Conservation (phyloP, 768 basidiomycete genomes). For the Podaxis sp. region DNA sequence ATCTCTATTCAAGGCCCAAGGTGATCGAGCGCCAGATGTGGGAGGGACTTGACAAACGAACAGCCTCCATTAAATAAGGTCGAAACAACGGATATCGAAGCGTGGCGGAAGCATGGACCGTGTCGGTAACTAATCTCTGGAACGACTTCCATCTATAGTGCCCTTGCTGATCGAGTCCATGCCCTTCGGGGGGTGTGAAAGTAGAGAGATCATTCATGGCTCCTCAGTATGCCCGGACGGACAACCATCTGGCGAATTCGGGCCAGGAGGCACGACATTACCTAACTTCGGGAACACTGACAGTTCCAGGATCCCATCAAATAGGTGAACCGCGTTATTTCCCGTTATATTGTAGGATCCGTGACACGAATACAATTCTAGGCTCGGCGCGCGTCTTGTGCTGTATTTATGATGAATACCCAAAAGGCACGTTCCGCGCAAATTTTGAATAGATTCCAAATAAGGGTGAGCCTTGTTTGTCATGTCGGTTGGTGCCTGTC, state of each 20-base stretch:
- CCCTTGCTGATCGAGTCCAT: constrained; percentile 12
- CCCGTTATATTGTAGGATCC: neutral
- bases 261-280: constrained; percentile 2
- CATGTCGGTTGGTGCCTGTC: constrained; percentile 26
- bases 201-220: neutral
- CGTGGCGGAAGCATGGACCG: constrained; percentile 25
- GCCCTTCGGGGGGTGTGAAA: constrained; percentile 1
- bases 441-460: constrained; percentile 3
- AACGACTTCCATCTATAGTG: neutral
- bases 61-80: constrained; percentile 35
- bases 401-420: constrained; percentile 22
- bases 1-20: constrained; percentile 22
- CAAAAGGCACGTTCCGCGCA: constrained; percentile 15
- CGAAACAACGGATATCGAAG: constrained; percentile 23
- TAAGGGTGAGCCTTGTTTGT: neutral
- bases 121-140: constrained; percentile 17
- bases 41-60: constrained; percentile 26
- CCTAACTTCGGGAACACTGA: constrained; percentile 10
- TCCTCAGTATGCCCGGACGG: constrained; percentile 3
- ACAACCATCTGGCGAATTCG: constrained; percentile 3
- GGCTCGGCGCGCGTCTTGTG: constrained; percentile 12
- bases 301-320: neutral
- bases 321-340: neutral
- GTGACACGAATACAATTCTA: constrained; percentile 2
- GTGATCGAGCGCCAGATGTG: constrained; percentile 33